Percentiles rank a stretch among this genome's conserved stretches.
Evolutionary conservation across 441 rosid genomes (phyloP).

Genomic region (Raphanus hybrid): DNA sequence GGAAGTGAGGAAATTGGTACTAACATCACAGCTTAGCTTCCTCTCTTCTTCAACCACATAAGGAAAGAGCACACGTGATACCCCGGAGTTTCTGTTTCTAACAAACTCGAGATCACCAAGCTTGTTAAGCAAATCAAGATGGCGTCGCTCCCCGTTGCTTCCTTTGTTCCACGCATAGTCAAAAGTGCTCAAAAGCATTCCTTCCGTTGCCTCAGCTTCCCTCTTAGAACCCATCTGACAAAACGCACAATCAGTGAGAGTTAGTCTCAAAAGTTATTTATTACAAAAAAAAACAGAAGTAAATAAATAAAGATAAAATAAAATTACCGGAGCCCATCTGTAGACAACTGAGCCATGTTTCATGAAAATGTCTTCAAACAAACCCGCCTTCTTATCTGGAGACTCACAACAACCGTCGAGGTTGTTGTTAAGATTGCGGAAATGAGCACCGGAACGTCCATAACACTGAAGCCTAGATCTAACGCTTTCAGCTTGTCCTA

Average conservation of each 20-base stretch:
- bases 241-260: not conserved
- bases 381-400: conserved; percentile 40
- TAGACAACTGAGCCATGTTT: conserved; percentile 58
- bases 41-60: conserved; percentile 37
- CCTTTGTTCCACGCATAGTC: conserved; percentile 98
- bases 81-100: conserved; percentile 39
- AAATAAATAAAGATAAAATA: conserved; percentile 21
- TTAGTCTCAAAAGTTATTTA: not conserved
- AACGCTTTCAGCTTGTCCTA: conserved; percentile 86
- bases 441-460: conserved; percentile 84
- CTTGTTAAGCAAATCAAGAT: conserved; percentile 57
- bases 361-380: conserved; percentile 59
- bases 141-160: conserved; percentile 69
- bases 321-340: conserved; percentile 84
- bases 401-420: conserved; percentile 23
- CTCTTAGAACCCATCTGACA: conserved; percentile 68
- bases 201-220: conserved; percentile 64
- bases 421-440: conserved; percentile 44
- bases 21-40: conserved; percentile 24
- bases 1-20: conserved; percentile 40
- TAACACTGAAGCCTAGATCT: conserved; percentile 77
- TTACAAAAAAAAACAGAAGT: not conserved
- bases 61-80: conserved; percentile 47
- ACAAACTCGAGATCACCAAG: conserved; percentile 44
- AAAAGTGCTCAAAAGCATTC: conserved; percentile 59